Conservation (phyloP, 2,329 filamentous ascomycete species). For the Cryoendolithus antarcticus region DNA sequence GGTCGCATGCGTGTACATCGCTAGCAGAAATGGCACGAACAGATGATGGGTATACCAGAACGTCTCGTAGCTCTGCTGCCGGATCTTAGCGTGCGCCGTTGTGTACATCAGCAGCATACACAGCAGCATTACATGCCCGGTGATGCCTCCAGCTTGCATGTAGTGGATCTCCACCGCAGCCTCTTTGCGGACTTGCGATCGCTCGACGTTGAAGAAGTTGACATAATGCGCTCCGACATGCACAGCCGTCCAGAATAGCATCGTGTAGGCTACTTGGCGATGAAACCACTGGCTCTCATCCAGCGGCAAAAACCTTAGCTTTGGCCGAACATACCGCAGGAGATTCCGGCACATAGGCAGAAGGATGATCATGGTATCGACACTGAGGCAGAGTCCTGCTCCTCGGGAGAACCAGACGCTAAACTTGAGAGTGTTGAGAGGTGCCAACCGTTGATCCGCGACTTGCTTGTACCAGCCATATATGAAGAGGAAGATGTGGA, state of each 20-base stretch:
- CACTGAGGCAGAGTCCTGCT: conserved; percentile 70
- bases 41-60: conserved; percentile 99
- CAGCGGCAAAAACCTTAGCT: conserved; percentile 77
- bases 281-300: conserved; percentile 98
- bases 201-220: conserved; percentile 96
- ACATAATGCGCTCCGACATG: conserved; percentile 82
- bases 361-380: conserved; percentile 78
- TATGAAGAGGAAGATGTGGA: conserved; percentile 26
- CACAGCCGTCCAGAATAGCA: conserved; percentile 68
- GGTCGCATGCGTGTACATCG: conserved; percentile 87
- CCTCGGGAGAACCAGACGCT: conserved; percentile 96
- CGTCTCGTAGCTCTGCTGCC: conserved; percentile 93
- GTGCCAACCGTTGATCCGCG: conserved; percentile 53
- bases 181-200: conserved; percentile 64
- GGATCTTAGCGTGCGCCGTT: conserved; percentile 81
- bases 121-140: conserved; percentile 91
- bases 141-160: conserved; percentile 75
- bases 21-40: conserved; percentile 91
- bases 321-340: conserved; percentile 72
- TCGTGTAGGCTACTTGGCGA: conserved; percentile 78
- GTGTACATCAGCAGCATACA: conserved; percentile 99
- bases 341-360: conserved; percentile 91
- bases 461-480: conserved; percentile 50
- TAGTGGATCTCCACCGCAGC: conserved; percentile 88
- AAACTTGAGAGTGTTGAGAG: conserved; percentile 67